Percentiles rank a stretch among this genome's conserved stretches.
Conservation (phyloP, 2,329 filamentous ascomycete species). For the Diaporthe humulicola region DNA sequence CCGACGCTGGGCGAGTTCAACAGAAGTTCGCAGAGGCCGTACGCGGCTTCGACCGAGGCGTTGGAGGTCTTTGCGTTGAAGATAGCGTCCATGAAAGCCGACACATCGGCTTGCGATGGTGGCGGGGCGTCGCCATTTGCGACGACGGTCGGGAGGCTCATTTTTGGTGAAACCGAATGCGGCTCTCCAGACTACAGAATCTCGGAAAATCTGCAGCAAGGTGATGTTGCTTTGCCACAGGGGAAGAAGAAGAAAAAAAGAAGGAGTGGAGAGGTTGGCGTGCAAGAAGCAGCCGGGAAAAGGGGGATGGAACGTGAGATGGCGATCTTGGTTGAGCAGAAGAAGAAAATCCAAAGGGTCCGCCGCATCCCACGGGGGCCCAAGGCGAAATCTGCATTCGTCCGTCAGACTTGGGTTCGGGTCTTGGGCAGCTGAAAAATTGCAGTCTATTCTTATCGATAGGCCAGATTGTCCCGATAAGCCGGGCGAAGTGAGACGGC, state of each 20-base stretch:
- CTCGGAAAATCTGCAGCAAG: conserved; percentile 3
- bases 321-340: conserved; percentile 10
- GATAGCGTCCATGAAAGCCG: conserved; percentile 73
- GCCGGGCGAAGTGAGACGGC: not conserved
- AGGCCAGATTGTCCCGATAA: conserved; percentile 6
- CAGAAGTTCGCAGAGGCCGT: conserved; percentile 71
- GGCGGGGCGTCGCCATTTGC: conserved; percentile 55
- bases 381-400: conserved; percentile 30
- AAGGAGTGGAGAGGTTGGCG: conserved; percentile 40
- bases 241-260: conserved; percentile 5
- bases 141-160: conserved; percentile 43
- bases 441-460: conserved; percentile 20
- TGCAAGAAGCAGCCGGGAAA: conserved; percentile 34
- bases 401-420: conserved; percentile 21
- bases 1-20: conserved; percentile 63
- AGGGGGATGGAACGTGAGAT: conserved; percentile 13
- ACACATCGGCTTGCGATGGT: conserved; percentile 76
- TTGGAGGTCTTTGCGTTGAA: conserved; percentile 78
- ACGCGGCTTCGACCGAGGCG: conserved; percentile 75
- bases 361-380: conserved; percentile 20
- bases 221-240: conserved; percentile 9
- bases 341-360: conserved; percentile 29
- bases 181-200: conserved; percentile 42
- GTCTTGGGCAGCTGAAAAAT: conserved; percentile 31
- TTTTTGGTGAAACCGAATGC: conserved; percentile 42